These are phyloP conservation scores for Leishmania aethiopica DNA, from an alignment of 208 protist species.

Conservation along the genomic window DNA sequence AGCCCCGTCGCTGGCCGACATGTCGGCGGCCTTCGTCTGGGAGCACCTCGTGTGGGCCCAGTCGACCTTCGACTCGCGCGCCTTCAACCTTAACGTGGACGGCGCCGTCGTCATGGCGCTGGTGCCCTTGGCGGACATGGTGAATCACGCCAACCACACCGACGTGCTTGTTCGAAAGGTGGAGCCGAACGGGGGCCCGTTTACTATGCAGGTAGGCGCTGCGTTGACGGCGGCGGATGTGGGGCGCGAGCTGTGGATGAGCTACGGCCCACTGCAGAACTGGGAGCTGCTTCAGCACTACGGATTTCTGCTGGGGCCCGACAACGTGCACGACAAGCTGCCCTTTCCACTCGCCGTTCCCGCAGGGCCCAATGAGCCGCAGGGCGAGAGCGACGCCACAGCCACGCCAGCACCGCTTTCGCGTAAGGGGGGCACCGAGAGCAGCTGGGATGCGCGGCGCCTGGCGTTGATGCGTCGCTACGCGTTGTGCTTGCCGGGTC, in stretches of 20 bases:
- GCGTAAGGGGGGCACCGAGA: background rate
- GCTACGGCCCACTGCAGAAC: constrained; percentile 93
- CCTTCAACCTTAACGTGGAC: constrained; percentile 90
- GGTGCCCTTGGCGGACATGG: constrained; percentile 88
- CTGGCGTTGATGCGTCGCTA: constrained; percentile 48
- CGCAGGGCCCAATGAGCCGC: background rate
- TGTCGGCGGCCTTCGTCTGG: constrained; percentile 46
- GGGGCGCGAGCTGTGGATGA: constrained; percentile 90
- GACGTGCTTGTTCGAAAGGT: constrained; percentile 84
- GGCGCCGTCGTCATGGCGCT: constrained; percentile 64
- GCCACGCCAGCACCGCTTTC: background rate
- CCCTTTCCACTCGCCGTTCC: constrained; percentile 74
- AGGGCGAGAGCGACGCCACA: background rate
- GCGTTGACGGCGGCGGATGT: constrained; percentile 55
- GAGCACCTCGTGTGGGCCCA: constrained; percentile 79
- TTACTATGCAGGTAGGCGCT: constrained; percentile 83
- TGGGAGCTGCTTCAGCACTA: constrained; percentile 92
- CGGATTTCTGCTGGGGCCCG: constrained; percentile 79
- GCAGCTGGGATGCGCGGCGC: constrained; percentile 60
- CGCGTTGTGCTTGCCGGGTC: constrained; percentile 45
- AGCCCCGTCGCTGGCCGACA: constrained; percentile 14
- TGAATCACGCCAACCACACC: constrained; percentile 85
- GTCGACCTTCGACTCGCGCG: constrained; percentile 89
- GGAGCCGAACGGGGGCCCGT: constrained; percentile 64
- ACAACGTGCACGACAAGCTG: constrained; percentile 84